A percentile compares a stretch with the other conserved stretches of the same genome.
phyloP scores from a whole-genome alignment of 768 basidiomycete species.

The Holtermanniella nyarrowii region DNA sequence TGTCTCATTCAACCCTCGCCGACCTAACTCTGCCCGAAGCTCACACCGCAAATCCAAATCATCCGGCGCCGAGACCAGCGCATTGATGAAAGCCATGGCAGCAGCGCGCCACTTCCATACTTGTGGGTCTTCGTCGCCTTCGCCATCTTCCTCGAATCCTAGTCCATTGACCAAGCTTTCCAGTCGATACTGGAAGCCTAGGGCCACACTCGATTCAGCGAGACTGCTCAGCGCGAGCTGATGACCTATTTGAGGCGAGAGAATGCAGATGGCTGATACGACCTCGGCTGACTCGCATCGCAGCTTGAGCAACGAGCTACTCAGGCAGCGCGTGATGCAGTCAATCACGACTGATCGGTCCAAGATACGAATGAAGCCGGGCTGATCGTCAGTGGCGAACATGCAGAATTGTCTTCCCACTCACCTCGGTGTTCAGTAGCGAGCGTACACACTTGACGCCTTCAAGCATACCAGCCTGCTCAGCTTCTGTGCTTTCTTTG shows the following conservation, averaged over 20 bases:
- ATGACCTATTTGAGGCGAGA: constrained; percentile 62
- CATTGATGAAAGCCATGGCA: constrained; percentile 67
- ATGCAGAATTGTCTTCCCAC: constrained; percentile 23
- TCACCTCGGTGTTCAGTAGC: constrained; percentile 73
- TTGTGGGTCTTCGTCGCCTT: constrained; percentile 50
- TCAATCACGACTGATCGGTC: constrained; percentile 56
- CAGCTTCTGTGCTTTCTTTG: constrained; percentile 49
- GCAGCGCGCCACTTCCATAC: constrained; percentile 73
- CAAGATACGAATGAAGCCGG: constrained; percentile 62
- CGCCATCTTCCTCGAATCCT: not conserved
- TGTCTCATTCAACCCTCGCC: constrained; percentile 71
- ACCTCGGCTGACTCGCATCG: constrained; percentile 63
- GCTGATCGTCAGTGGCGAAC: constrained; percentile 42
- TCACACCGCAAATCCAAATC: constrained; percentile 66
- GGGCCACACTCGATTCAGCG: constrained; percentile 65
- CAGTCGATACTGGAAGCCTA: constrained; percentile 68
- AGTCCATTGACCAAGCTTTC: constrained; percentile 60
- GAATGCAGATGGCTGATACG: constrained; percentile 70
- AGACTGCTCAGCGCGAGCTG: constrained; percentile 63
- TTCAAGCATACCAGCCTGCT: constrained; percentile 60
- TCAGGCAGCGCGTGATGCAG: constrained; percentile 62
- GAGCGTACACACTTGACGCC: constrained; percentile 68
- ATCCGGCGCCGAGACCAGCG: constrained; percentile 64
- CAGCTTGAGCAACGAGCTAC: constrained; percentile 57
- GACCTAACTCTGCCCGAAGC: constrained; percentile 69